Evolutionary conservation across 371 early-diverging fungal species (phyloP).

Genomic region (Mucor lusitanicus): DNA sequence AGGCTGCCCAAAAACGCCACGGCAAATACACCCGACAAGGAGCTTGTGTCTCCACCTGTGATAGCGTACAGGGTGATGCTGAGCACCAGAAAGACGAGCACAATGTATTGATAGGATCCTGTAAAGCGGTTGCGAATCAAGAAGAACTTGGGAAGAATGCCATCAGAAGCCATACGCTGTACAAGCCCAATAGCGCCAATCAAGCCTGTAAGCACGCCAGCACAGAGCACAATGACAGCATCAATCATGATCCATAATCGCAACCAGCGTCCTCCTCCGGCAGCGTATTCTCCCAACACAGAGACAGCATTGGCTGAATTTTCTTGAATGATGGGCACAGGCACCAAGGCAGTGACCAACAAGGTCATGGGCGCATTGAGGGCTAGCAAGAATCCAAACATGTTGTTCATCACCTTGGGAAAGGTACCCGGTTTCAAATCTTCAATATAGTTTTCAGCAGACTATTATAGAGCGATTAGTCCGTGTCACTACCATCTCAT

Average conservation of each 20-base stretch:
- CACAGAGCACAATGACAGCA: constrained; percentile 63
- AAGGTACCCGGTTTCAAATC: constrained; percentile 57
- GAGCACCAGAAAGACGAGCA: constrained; percentile 47
- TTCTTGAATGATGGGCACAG: constrained; percentile 37
- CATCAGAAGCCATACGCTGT: constrained; percentile 54
- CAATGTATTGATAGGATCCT: constrained; percentile 52
- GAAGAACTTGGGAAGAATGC: constrained; percentile 53
- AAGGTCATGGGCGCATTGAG: constrained; percentile 53
- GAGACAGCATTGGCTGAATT: constrained; percentile 49
- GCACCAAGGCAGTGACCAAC: constrained; percentile 43
- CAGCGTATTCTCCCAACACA: constrained; percentile 46
- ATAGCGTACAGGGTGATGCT: constrained; percentile 48
- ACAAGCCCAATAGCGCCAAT: constrained; percentile 57
- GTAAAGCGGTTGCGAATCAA: constrained; percentile 44
- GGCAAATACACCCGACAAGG: constrained; percentile 57
- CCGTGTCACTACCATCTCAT: too few relatives aligned
- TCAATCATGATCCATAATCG: constrained; percentile 51
- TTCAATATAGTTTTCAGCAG: constrained; percentile 56
- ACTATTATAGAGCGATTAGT: too few relatives aligned
- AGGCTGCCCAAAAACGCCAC: constrained; percentile 56
- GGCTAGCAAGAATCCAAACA: constrained; percentile 48
- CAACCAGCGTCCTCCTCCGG: constrained; percentile 43
- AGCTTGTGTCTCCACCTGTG: constrained; percentile 45
- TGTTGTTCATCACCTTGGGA: constrained; percentile 60
- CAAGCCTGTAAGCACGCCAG: constrained; percentile 61